A percentile compares a stretch with the other conserved stretches of the same genome.
phyloP scores from a whole-genome alignment of 139 green algal species.

The Nannochloris sp. region DNA sequence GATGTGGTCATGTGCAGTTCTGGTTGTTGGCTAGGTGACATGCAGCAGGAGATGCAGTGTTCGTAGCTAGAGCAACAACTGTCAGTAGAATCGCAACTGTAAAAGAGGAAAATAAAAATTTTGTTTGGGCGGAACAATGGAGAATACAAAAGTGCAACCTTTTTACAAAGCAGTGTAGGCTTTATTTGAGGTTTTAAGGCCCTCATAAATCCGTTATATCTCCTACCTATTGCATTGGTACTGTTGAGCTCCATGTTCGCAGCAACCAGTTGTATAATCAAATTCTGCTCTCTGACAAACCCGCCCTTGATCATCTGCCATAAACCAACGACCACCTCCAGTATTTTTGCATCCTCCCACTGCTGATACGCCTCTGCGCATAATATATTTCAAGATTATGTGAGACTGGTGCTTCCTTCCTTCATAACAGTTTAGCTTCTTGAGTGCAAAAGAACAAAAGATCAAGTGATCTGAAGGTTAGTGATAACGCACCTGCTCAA shows the following conservation, averaged over 20 bases:
- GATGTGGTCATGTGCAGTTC: constrained; percentile 4
- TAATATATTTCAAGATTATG: too few relatives aligned
- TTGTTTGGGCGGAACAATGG: background rate
- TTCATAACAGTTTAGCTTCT: too few relatives aligned
- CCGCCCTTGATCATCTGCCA: constrained; percentile 54
- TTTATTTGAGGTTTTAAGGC: too few relatives aligned
- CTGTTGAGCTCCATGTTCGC: constrained; percentile 26
- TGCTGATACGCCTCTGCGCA: background rate
- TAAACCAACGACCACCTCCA: constrained; percentile 7
- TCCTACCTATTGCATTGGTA: constrained; percentile 49
- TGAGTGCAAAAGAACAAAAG: too few relatives aligned
- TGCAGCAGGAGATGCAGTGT: constrained; percentile 75
- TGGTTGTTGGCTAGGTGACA: constrained; percentile 41
- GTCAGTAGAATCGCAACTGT: constrained; percentile 53
- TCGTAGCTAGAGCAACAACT: constrained; percentile 68
- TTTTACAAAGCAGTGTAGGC: background rate
- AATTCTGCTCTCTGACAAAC: constrained; percentile 44
- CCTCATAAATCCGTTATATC: too few relatives aligned
- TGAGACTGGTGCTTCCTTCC: too few relatives aligned
- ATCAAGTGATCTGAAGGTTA: too few relatives aligned
- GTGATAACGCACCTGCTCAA: constrained; percentile 1
- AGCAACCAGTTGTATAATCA: constrained; percentile 56
- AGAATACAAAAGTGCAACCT: background rate
- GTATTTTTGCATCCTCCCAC: constrained; percentile 10
- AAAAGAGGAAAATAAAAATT: background rate